Percentiles rank a stretch among this genome's conserved stretches.
Evolutionary conservation across 306 rosid species (phyloP).

Genomic region (Cucumis hystrix): DNA sequence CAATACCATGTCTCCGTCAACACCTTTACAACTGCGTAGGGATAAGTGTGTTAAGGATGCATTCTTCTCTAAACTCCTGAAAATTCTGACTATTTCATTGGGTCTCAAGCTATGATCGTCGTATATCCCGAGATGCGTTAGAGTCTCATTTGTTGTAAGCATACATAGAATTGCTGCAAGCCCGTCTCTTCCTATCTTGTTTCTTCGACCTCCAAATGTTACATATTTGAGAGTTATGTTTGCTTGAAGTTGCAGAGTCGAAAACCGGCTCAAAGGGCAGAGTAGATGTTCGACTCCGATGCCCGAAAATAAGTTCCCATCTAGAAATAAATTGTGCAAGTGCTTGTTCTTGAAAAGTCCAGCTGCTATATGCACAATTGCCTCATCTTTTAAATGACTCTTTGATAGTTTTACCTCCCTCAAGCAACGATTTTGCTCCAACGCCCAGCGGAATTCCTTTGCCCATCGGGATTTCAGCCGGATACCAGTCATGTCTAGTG

Average conservation of each 20-base stretch:
- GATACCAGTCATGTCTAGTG: conserved; percentile 73
- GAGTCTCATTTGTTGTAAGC: conserved; percentile 52
- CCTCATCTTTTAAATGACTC: conserved; percentile 69
- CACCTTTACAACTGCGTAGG: conserved; percentile 67
- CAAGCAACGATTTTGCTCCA: conserved; percentile 64
- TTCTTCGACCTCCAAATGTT: conserved; percentile 72
- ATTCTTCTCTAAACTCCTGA: conserved; percentile 74
- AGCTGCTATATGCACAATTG: conserved; percentile 65
- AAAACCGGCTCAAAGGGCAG: conserved; percentile 82
- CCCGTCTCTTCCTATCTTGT: conserved; percentile 78
- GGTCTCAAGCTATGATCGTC: conserved; percentile 70
- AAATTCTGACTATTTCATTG: conserved; percentile 54
- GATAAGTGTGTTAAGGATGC: conserved; percentile 61
- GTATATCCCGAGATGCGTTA: conserved; percentile 52
- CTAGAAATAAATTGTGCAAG: conserved; percentile 45
- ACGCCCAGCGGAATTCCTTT: conserved; percentile 69
- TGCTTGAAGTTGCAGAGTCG: conserved; percentile 73
- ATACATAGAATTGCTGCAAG: conserved; percentile 51
- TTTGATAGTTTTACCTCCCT: conserved; percentile 61
- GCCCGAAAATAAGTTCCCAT: conserved; percentile 62
- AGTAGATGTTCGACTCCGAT: conserved; percentile 73
- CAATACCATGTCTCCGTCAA: conserved; percentile 60
- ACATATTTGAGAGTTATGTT: conserved; percentile 49
- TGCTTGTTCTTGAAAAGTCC: conserved; percentile 72
- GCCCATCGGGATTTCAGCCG: conserved; percentile 76